A percentile compares a stretch with the other conserved stretches of the same genome.
Conservation (phyloP, 1,284 basidiomycete species). For the Sphaerobolus stellatus region DNA sequence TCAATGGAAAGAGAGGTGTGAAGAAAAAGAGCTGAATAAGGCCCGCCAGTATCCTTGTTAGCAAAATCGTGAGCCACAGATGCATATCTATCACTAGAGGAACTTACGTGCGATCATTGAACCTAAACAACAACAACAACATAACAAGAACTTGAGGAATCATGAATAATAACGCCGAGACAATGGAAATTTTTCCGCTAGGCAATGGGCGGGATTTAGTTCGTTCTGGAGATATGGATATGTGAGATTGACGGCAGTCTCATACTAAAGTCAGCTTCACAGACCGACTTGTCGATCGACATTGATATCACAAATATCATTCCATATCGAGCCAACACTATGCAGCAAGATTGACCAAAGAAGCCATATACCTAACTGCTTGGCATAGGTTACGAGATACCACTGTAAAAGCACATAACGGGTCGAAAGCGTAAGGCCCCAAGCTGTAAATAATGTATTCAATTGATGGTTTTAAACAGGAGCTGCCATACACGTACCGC, state of each 20-base stretch:
- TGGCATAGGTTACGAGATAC: not conserved
- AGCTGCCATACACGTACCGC: not conserved
- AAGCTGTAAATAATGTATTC: not conserved
- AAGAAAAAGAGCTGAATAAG: not conserved
- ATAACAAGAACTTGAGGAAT: not conserved
- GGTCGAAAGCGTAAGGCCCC: not conserved
- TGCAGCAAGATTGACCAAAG: slow-evolving; percentile 5
- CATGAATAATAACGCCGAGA: slow-evolving; percentile 30
- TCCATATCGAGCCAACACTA: slow-evolving; percentile 18
- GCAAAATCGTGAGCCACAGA: not conserved
- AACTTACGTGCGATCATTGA: not conserved
- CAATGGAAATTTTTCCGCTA: slow-evolving; percentile 40
- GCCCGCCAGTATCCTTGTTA: not conserved
- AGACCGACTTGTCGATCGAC: slow-evolving; percentile 24
- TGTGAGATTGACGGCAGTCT: not conserved
- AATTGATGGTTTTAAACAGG: not conserved
- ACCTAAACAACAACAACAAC: not conserved
- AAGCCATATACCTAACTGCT: not conserved
- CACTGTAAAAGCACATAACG: not conserved
- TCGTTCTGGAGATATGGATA: slow-evolving; percentile 36
- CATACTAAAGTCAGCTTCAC: slow-evolving; percentile 8
- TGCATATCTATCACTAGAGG: not conserved
- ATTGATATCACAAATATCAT: slow-evolving; percentile 25
- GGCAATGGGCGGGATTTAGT: slow-evolving; percentile 51
- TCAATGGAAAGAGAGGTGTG: not conserved